A percentile compares a stretch with the other conserved stretches of the same genome.
These are phyloP conservation scores for Ceratonia siliqua DNA, from an alignment of 306 rosid species.

Conservation along the genomic window DNA sequence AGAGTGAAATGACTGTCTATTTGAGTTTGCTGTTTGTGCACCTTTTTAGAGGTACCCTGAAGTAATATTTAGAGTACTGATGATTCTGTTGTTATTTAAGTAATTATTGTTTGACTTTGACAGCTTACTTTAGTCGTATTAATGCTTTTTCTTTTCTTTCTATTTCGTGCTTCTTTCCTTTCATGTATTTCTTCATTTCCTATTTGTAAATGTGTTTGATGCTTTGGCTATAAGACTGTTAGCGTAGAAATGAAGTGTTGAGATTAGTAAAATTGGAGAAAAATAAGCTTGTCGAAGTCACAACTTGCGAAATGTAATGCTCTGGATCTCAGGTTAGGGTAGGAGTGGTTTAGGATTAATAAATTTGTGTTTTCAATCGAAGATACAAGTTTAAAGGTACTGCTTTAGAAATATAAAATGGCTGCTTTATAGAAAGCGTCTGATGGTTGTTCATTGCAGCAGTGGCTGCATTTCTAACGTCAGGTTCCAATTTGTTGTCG, in stretches of 20 bases:
- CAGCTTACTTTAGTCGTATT: constrained; percentile 22
- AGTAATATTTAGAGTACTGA: constrained; percentile 44
- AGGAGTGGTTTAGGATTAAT: too few species aligned
- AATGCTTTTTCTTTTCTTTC: constrained; percentile 15
- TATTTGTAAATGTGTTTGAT: background rate
- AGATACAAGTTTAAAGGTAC: background rate
- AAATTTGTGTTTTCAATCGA: background rate
- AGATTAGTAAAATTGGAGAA: background rate
- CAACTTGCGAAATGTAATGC: background rate
- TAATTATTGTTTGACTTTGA: constrained; percentile 43
- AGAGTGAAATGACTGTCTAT: constrained; percentile 50
- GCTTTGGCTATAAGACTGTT: background rate
- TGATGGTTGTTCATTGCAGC: background rate
- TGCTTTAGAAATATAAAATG: background rate
- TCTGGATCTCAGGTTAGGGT: too few species aligned
- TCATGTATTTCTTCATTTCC: background rate
- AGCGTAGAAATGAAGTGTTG: background rate
- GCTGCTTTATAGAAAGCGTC: background rate
- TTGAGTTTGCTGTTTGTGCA: constrained; percentile 52
- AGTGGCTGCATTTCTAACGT: background rate
- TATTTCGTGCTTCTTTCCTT: background rate
- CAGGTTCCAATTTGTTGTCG: too few species aligned
- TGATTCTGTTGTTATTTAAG: constrained; percentile 40
- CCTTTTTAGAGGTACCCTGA: constrained; percentile 33
- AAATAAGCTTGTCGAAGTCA: background rate